Evolutionary conservation across 805 yeast genomes (phyloP), one percentile per base, ranked within the genome.

Genomic region (Scheffersomyces coipomensis): DNA sequence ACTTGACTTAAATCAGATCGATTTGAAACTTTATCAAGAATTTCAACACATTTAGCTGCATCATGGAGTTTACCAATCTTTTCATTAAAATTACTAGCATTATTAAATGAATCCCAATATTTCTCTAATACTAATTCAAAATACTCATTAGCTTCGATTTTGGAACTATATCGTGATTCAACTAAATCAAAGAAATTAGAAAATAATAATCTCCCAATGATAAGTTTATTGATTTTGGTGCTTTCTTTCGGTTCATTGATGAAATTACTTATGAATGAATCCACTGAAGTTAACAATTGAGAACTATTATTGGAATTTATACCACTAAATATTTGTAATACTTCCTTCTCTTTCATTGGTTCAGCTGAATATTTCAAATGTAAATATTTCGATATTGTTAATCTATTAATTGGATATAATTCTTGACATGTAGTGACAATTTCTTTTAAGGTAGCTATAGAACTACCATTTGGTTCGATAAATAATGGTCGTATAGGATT

Each of bases 71-170:
- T 53, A 1, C 70, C 71, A 9, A 52, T 46, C 22, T 51, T 56
- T 4, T 66, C 71, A 36, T 67, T 62, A n/a, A 68, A 46, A 32
- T 47, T 56, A 2, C 60, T 39, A 0, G 73, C 60, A 17, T 42
- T 40, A 30, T 62, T 52, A 37, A 62, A 52, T 9, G 59, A 52
- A 21, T 57, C 60, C 71, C 72, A 66, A 38, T 66, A 64, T 42
- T 59, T 58, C 23, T 56, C 50, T 15, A 45, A 13, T 1, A 60
- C 33, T 16, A 58, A 38, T 13, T 48, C 43, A 33, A 44, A 51
- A 22, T 52, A 45, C 1, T 36, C 40, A 8, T 46, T 39, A 7
- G 38, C 19, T n/a, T 48, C 13, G 12, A 49, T 35, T 3, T 45
- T 42, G 8, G 30, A 31, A 0, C 41, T 40, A 24, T 49, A 37